Base-by-base conservation (phyloP, 129 eudicot genomes). In the Mikania micrantha region DNA sequence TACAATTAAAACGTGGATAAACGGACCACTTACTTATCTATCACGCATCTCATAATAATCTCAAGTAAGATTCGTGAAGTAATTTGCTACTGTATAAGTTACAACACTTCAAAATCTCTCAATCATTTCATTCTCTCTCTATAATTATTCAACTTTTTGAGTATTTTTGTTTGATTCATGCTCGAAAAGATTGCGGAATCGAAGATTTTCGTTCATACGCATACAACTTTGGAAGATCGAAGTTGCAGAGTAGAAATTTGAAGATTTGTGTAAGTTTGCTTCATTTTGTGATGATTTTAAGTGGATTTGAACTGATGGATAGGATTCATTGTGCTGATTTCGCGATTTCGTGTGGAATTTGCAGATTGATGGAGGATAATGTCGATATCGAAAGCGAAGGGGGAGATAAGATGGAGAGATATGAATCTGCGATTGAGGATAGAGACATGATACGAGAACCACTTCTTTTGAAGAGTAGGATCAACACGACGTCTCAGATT, bases 401-500 rank as follows among this genome's bases (percentile, higher is more conserved):
- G 1, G 78, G 41, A 9, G 75, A 69, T 71, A 68, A 67, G 69
- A 60, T 49, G 50, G 77, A 74, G 61, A 79, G 87, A 47, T 67
- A 79, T 74, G 77, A 67, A 47, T 89, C 93, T 57, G 53, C 66
- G 56, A 12, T 27, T 70, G 73, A 42, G 15, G 85, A 84, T 0
- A 28, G 69, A 40, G 76, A 58, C 49, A 66, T 20, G 79, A 69
- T 83, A 1, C 64, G 88, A 27, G 79, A 86, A 72, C 97, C 95
- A 21, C 66, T 90, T 42, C 41, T 92, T 52, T 58, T 76, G 49
- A 82, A 44, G 78, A 84, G 76, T 63, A 85, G 97, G 48, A 70
- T 80, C 64, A 94, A 94, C 64, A 83, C 77, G 4, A 87, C 97
- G 17, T 94, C 99, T 7, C 99, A 94, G 79, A 87, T 94, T 77